Conservation (phyloP, 495 filamentous ascomycete genomes). For the Trichoderma orchidacearum region DNA sequence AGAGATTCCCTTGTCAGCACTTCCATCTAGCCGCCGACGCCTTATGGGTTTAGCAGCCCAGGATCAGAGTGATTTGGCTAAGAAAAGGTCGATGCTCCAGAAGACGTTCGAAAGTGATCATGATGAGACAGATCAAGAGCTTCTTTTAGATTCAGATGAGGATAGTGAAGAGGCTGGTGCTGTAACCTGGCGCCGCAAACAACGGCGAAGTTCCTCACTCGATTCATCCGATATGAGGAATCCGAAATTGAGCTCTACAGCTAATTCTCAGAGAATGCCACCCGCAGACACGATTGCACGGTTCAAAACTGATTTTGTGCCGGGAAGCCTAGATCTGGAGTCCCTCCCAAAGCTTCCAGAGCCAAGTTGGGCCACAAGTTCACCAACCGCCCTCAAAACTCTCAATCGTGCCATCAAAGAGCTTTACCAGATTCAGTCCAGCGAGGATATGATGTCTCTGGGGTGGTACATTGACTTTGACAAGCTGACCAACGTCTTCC, state of each 20-base stretch:
- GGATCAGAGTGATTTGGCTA: not conserved
- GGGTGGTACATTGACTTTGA: constrained; percentile 72
- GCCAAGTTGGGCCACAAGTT: constrained; percentile 55
- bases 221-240: not conserved
- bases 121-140: not conserved
- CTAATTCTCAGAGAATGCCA: not conserved
- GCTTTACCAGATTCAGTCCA: constrained; percentile 48
- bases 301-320: constrained; percentile 47
- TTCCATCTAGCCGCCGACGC: constrained; percentile 4
- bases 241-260: not conserved
- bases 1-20: constrained; percentile 14
- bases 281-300: not conserved
- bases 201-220: not conserved
- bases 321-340: constrained; percentile 43
- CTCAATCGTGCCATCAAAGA: constrained; percentile 49
- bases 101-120: not conserved
- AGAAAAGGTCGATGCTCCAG: too few species aligned
- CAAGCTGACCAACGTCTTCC: constrained; percentile 54
- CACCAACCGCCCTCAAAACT: constrained; percentile 19
- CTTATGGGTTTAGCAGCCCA: too few species aligned
- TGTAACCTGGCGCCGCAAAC: not conserved
- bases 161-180: constrained; percentile 12
- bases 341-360: constrained; percentile 41
- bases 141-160: not conserved
- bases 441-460: constrained; percentile 14